Evolutionary conservation across 768 basidiomycete genomes (phyloP).

Genomic region (Termitomyces heimii): DNA sequence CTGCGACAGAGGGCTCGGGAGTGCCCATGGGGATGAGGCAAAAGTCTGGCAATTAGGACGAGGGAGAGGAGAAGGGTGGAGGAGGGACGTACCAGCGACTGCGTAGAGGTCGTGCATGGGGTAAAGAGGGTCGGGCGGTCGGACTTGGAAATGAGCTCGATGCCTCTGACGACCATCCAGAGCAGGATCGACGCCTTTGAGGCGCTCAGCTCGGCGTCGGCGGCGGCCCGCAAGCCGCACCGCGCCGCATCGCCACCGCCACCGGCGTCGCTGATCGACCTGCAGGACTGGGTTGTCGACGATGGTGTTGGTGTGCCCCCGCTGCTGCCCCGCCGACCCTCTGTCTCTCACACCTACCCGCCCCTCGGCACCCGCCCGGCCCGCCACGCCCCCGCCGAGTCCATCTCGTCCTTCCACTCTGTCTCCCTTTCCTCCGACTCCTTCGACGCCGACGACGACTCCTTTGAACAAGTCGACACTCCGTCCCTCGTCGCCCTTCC

Average conservation of each 20-base stretch:
- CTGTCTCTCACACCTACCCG: slow-evolving; percentile 43
- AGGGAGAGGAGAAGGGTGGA: background rate
- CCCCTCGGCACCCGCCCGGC: slow-evolving; percentile 31
- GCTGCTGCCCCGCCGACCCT: slow-evolving; percentile 63
- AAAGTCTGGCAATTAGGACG: slow-evolving; percentile 50
- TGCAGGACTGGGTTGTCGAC: slow-evolving; percentile 70
- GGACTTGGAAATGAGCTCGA: slow-evolving; percentile 14
- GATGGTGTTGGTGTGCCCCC: slow-evolving; percentile 51
- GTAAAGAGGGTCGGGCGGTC: slow-evolving; percentile 6
- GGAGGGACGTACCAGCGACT: slow-evolving; percentile 51
- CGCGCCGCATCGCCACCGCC: slow-evolving; percentile 45
- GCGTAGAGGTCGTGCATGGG: slow-evolving; percentile 63
- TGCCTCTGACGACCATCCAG: slow-evolving; percentile 45
- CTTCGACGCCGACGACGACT: slow-evolving; percentile 46
- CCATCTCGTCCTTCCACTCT: slow-evolving; percentile 79
- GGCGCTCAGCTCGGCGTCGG: slow-evolving; percentile 30
- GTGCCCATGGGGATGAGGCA: slow-evolving; percentile 87
- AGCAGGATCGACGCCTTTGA: slow-evolving; percentile 64
- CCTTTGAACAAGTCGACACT: slow-evolving; percentile 64
- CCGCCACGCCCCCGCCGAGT: slow-evolving; percentile 58
- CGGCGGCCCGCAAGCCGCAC: slow-evolving; percentile 32
- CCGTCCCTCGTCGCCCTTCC: slow-evolving; percentile 49
- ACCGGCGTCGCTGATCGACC: slow-evolving; percentile 59
- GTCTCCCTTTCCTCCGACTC: slow-evolving; percentile 73
- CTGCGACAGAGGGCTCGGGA: slow-evolving; percentile 67